Conservation (phyloP, 2,329 filamentous ascomycete genomes). For the Aspergillus carbonarius region DNA sequence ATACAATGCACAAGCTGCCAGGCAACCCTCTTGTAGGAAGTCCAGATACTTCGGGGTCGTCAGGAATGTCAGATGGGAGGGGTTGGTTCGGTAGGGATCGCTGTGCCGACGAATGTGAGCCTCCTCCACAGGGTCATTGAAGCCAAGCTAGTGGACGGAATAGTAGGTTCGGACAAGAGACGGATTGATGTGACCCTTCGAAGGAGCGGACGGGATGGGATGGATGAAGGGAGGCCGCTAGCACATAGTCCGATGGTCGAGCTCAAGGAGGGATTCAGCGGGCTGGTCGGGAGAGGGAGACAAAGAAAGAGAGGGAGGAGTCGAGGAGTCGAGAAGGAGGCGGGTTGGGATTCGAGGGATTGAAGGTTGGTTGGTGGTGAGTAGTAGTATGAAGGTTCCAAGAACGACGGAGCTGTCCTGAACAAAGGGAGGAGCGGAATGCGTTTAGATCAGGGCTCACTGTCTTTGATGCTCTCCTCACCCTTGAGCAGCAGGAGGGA, state of each 20-base stretch:
- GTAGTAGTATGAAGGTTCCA: slow-evolving; percentile 16
- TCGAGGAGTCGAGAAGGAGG: slow-evolving; percentile 8
- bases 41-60: slow-evolving; percentile 22
- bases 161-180: neutral
- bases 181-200: slow-evolving; percentile 12
- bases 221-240: neutral
- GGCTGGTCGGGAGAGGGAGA: neutral
- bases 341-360: slow-evolving; percentile 13
- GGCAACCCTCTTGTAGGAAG: slow-evolving; percentile 31
- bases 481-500: neutral
- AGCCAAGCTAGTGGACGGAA: slow-evolving; percentile 16
- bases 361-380: neutral
- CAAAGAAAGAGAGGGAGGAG: slow-evolving; percentile 6
- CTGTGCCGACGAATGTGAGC: slow-evolving; percentile 23
- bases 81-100: slow-evolving; percentile 20
- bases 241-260: slow-evolving; percentile 4
- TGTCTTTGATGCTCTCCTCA: slow-evolving; percentile 1
- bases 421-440: slow-evolving; percentile 23
- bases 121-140: slow-evolving; percentile 29
- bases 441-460: slow-evolving; percentile 8
- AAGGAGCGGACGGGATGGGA: slow-evolving; percentile 3
- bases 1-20: slow-evolving; percentile 37
- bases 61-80: slow-evolving; percentile 32
- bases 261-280: neutral
- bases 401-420: slow-evolving; percentile 16